Base-by-base conservation (phyloP, 495 filamentous ascomycete genomes). In the Amorphotheca resinae region DNA sequence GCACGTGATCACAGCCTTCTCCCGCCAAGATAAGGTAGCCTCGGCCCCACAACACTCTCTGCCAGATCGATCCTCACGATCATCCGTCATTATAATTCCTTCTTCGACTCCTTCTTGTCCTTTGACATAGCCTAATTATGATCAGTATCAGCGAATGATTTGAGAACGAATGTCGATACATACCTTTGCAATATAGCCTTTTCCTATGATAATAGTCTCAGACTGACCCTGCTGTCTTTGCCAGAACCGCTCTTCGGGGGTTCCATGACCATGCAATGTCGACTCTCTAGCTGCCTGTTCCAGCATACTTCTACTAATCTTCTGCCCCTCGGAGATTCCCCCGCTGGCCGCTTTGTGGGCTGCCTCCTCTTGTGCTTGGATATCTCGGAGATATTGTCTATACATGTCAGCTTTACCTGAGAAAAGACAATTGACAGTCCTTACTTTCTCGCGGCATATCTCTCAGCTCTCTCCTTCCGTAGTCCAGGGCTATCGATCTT, bases 401-500 rank as follows among this genome's bases (percentile, higher is more conserved):
- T 2, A 25, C 6, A 5, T 11, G 1, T 50, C 25, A 42, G 42
- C 11, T 12, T 28, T 22, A 46, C 25, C 18, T 11, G 2, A 21
- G 26, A 20, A 11, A 1, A 74, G 4, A 89, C n/a, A 65, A 36
- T 28, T 3, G 16, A 18, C 31, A 31, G 0, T 15, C 82, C 74
- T 46, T 74, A 69, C 63, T 82, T 85, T 22, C 84, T 76, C 54
- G 89, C 68, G 28, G 74, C 48, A 52, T 80, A 94, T 17, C 82
- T 65, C 55, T 91, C 82, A 0, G 74, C 67, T 3, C 80, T 73
- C 61, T 91, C 87, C 59, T 87, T 85, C 51, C 83, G 77, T 31
- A 88, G 62, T 14, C 88, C 87, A 0, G 87, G 84, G 4, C 75
- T 82, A 52, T 95, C 88, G 16, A 96, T 66, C 55, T 87, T 86